A percentile compares a stretch with the other conserved stretches of the same genome.
Evolutionary conservation across 1,139 yeast species (phyloP).

Genomic region (Saccharomycopsis crataegensis): DNA sequence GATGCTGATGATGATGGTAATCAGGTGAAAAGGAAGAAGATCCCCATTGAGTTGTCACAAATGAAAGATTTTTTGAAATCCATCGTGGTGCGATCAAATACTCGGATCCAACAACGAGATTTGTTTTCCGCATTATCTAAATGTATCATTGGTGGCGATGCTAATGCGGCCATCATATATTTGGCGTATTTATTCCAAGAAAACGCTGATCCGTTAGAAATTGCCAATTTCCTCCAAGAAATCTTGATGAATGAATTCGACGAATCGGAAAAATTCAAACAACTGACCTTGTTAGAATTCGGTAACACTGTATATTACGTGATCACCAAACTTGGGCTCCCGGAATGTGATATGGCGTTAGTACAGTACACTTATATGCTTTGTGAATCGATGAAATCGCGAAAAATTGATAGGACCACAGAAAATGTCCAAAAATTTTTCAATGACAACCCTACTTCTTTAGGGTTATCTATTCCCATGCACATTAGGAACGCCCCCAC

Average conservation of each 20-base stretch:
- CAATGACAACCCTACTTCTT: slow-evolving; percentile 48
- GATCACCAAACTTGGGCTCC: slow-evolving; percentile 89
- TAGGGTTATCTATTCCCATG: slow-evolving; percentile 46
- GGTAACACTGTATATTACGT: slow-evolving; percentile 84
- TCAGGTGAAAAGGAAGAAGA: background rate
- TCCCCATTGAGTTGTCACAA: slow-evolving; percentile 3
- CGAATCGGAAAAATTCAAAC: background rate
- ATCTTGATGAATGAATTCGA: slow-evolving; percentile 11
- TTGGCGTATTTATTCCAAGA: slow-evolving; percentile 80
- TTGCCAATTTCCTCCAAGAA: slow-evolving; percentile 32
- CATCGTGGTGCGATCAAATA: background rate
- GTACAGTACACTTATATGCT: slow-evolving; percentile 90
- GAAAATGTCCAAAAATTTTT: slow-evolving; percentile 54
- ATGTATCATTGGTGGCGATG: slow-evolving; percentile 78
- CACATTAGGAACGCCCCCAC: slow-evolving; percentile 96
- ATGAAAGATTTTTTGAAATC: slow-evolving; percentile 11
- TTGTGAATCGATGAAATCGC: slow-evolving; percentile 80
- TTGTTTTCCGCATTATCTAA: slow-evolving; percentile 84
- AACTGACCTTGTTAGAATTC: slow-evolving; percentile 61
- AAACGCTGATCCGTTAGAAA: slow-evolving; percentile 89
- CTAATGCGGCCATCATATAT: slow-evolving; percentile 88
- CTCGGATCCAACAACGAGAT: slow-evolving; percentile 6
- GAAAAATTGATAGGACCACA: slow-evolving; percentile 76
- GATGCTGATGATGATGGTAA: background rate
- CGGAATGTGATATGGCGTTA: slow-evolving; percentile 84